phyloP scores from a whole-genome alignment of 2,329 filamentous ascomycete genomes.

The Trichoderma simmonsii region DNA sequence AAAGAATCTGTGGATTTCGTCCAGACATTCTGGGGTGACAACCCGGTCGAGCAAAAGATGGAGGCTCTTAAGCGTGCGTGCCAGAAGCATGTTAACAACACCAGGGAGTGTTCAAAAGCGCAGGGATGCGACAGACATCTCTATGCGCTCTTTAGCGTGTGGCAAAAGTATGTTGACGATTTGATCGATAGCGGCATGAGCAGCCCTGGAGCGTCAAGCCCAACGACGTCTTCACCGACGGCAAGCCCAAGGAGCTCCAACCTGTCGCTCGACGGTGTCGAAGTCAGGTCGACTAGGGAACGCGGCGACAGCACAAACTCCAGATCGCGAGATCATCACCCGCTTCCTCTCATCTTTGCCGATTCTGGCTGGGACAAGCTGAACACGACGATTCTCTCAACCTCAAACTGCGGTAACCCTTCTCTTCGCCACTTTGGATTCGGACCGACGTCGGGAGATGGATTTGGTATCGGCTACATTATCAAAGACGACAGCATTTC shows the following conservation, averaged over 20 bases:
- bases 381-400: constrained; percentile 90
- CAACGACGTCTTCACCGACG: constrained; percentile 47
- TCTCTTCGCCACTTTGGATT: constrained; percentile 94
- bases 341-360: constrained; percentile 76
- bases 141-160: constrained; percentile 90
- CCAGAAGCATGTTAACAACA: constrained; percentile 74
- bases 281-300: constrained; percentile 39
- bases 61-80: constrained; percentile 81
- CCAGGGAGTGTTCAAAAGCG: constrained; percentile 82
- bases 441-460: constrained; percentile 87
- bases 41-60: constrained; percentile 77
- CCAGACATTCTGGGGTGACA: constrained; percentile 91
- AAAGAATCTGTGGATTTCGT: constrained; percentile 84
- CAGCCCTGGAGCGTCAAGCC: constrained; percentile 64
- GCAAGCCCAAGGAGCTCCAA: constrained; percentile 37
- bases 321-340: constrained; percentile 44
- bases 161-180: constrained; percentile 84
- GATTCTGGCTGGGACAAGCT: constrained; percentile 92
- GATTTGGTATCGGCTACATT: constrained; percentile 97
- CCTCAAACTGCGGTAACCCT: constrained; percentile 98
- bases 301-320: constrained; percentile 56
- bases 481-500: constrained; percentile 79
- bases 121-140: constrained; percentile 90
- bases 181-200: constrained; percentile 50
- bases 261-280: constrained; percentile 32